phyloP scores from a whole-genome alignment of 306 rosid species.

The Cicer yamashitae region DNA sequence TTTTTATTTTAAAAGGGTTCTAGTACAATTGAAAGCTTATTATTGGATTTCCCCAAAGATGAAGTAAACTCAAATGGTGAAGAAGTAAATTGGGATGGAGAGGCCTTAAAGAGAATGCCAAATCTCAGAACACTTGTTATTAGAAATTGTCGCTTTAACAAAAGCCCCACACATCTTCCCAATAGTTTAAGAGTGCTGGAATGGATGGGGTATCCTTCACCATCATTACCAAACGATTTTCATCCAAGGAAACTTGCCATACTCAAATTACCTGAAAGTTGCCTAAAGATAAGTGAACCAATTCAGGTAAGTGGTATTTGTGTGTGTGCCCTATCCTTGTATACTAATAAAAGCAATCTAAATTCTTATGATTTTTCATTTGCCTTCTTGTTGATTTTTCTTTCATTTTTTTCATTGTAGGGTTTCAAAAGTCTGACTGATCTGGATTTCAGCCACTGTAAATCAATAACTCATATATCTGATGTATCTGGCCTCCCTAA shows the following conservation, averaged over 20 bases:
- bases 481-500: conserved; percentile 5
- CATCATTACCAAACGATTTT: conserved; percentile 33
- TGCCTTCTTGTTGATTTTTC: background rate
- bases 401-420: background rate
- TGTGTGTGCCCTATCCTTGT: background rate
- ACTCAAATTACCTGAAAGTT: conserved; percentile 1
- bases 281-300: background rate
- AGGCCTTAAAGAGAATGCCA: conserved; percentile 31
- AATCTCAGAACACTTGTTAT: conserved; percentile 13
- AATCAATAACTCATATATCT: background rate
- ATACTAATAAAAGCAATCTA: background rate
- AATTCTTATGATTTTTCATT: background rate
- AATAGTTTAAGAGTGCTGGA: conserved; percentile 34
- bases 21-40: conserved; percentile 30
- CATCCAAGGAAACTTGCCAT: conserved; percentile 17
- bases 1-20: background rate
- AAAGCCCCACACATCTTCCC: conserved; percentile 25
- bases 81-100: conserved; percentile 34
- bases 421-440: background rate
- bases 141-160: background rate
- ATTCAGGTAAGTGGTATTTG: conserved; percentile 1
- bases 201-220: conserved; percentile 37
- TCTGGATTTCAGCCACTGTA: background rate
- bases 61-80: background rate
- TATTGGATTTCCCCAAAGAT: background rate